Conservation (phyloP, 225 moss, liverwort and hornwort species). For the Physcomitrellopsis africana region DNA sequence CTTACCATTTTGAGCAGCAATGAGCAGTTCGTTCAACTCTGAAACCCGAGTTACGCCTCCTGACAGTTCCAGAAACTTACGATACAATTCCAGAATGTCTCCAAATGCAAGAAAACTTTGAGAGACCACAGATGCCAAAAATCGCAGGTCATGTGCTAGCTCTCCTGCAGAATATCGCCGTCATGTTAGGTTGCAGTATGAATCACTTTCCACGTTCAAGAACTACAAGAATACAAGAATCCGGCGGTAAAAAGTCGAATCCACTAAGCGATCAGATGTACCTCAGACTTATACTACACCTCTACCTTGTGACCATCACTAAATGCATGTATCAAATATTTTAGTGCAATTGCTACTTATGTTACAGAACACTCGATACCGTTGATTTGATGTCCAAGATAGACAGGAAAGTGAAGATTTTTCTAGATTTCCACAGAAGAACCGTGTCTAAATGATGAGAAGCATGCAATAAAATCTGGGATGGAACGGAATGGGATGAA, state of each 20-base stretch:
- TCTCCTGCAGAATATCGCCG: slow-evolving; percentile 58
- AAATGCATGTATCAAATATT: background rate
- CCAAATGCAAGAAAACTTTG: slow-evolving; percentile 82
- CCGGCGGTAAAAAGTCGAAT: background rate
- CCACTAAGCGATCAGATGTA: background rate
- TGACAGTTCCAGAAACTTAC: slow-evolving; percentile 73
- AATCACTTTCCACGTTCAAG: slow-evolving; percentile 2
- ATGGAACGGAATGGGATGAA: background rate
- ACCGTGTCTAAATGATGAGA: too few species aligned
- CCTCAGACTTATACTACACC: background rate
- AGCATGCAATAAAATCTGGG: background rate
- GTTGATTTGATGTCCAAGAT: background rate
- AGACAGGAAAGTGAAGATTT: background rate
- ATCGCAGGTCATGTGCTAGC: slow-evolving; percentile 66
- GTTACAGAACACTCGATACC: background rate
- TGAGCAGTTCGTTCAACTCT: slow-evolving; percentile 64
- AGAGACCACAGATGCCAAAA: slow-evolving; percentile 72
- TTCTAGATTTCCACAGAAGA: slow-evolving; percentile 24
- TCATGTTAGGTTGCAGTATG: background rate
- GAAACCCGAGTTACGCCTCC: slow-evolving; percentile 69
- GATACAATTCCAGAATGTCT: slow-evolving; percentile 69
- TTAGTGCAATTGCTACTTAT: slow-evolving; percentile 9
- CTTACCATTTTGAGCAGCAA: slow-evolving; percentile 73
- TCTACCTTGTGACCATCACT: background rate
- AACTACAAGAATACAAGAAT: background rate